Base-by-base conservation (phyloP, 495 filamentous ascomycete genomes). In the Neurospora sp. region DNA sequence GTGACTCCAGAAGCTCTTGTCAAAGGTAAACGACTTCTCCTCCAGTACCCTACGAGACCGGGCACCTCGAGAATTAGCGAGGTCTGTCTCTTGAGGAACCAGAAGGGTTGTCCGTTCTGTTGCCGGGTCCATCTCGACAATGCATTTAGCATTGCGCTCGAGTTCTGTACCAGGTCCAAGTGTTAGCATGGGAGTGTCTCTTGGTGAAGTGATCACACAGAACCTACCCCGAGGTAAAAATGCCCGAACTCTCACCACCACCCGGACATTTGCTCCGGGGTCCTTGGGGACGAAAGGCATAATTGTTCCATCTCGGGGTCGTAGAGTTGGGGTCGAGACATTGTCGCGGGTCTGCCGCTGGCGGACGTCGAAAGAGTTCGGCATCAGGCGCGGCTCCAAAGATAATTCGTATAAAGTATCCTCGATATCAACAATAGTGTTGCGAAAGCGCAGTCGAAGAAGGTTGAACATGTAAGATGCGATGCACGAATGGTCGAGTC, bases 1-100 rank as follows among this genome's bases (percentile, higher is more conserved):
- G 80, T 96, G 93, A 71, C 94, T 97, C 94, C 94, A 98, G 82
- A 98, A 99, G 1, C 93, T 97, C 80, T 94, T 97, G 83, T 99
- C 96, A 76, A 99, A 99, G 10, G 91, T 93, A 76, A 99, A 99
- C 0, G 86, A 85, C 82, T 97, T 98, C 77, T 96, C 92, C 76
- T 98, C 94, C 70, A 91, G 81, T 3, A 92, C 84, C 80, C 93
- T 96, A 42, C 93, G 91, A 10, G 88, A 87, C 77, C 91, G 89
- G 2, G 88, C 87, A 65, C 53, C 53, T 59, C 90, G 88, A 59
- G 87, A 77, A 75, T 93, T 93, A 41, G 87, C 88, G n/a, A 87
- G 86, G 73, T 92, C 90, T 45, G 80, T 80, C 53, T 87, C 82
- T 71, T 86, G 87, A 0, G 92, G 91, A 44, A 90, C 88, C 40